phyloP scores from a whole-genome alignment of 805 yeast genomes.

The Tetrapisispora arboricola region DNA sequence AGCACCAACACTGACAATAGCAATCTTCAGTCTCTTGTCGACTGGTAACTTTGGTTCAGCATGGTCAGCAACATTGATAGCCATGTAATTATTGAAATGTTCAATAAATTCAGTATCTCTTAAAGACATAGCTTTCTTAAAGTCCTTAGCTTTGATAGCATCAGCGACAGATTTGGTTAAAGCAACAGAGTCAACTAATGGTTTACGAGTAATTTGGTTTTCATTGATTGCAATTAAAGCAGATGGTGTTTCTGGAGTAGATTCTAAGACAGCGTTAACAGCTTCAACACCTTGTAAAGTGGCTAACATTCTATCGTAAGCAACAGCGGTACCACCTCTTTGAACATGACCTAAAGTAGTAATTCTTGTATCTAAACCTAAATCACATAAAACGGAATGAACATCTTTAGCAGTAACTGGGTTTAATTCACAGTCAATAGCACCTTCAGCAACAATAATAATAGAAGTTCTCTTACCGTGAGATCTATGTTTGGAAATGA shows the following conservation, averaged over 20 bases:
- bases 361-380: conserved; percentile 68
- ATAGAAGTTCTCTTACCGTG: conserved; percentile 71
- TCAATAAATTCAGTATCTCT: conserved; percentile 66
- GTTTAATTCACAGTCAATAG: conserved; percentile 55
- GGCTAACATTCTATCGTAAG: conserved; percentile 60
- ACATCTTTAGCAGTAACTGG: conserved; percentile 62
- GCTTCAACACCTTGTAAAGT: conserved; percentile 79
- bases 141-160: conserved; percentile 56
- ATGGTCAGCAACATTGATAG: conserved; percentile 60
- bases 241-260: conserved; percentile 61
- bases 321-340: conserved; percentile 76
- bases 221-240: conserved; percentile 70
- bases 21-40: conserved; percentile 48
- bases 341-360: conserved; percentile 75
- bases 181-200: conserved; percentile 63
- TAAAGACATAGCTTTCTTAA: conserved; percentile 57
- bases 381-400: conserved; percentile 49
- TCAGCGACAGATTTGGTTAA: conserved; percentile 63
- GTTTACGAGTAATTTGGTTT: conserved; percentile 56
- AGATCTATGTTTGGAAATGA: conserved; percentile 52
- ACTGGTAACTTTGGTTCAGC: conserved; percentile 48
- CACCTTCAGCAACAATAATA: conserved; percentile 80
- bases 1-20: conserved; percentile 69
- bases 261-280: conserved; percentile 60
- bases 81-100: conserved; percentile 49